A percentile compares a stretch with the other conserved stretches of the same genome.
Evolutionary conservation across 2,329 filamentous ascomycete species (phyloP).

Genomic region (Aspergillus persii): DNA sequence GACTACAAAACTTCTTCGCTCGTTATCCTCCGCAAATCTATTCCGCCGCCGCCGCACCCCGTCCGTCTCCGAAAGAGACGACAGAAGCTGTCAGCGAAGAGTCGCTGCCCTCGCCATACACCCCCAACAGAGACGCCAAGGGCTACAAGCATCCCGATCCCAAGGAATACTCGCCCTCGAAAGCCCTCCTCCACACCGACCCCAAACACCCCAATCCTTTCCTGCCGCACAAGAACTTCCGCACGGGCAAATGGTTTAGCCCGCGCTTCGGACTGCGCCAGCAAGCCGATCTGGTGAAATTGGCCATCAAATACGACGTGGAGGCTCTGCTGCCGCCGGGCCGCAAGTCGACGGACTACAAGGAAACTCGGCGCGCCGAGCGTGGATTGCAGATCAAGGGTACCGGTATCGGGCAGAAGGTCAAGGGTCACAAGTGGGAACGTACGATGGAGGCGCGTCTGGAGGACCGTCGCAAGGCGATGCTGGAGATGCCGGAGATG

Average conservation of each 20-base stretch:
- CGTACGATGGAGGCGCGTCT: slow-evolving; percentile 77
- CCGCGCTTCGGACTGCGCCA: slow-evolving; percentile 79
- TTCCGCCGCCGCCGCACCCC: slow-evolving; percentile 36
- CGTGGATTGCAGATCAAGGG: slow-evolving; percentile 83
- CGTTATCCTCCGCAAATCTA: slow-evolving; percentile 73
- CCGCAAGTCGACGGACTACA: slow-evolving; percentile 68
- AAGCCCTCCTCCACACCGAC: slow-evolving; percentile 35
- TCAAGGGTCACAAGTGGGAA: slow-evolving; percentile 95
- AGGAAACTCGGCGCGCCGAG: slow-evolving; percentile 69
- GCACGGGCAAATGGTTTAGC: slow-evolving; percentile 78
- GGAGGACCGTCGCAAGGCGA: slow-evolving; percentile 85
- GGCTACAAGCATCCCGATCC: slow-evolving; percentile 35
- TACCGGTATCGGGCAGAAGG: slow-evolving; percentile 85
- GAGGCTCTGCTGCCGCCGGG: slow-evolving; percentile 77
- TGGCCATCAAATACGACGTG: slow-evolving; percentile 75
- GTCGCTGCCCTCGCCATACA: slow-evolving; percentile 38
- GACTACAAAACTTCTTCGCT: slow-evolving; percentile 81
- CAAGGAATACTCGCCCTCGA: slow-evolving; percentile 29
- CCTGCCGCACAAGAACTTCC: slow-evolving; percentile 70
- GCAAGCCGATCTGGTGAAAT: slow-evolving; percentile 86
- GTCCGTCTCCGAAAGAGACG: slow-evolving; percentile 20
- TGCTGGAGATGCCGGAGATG: slow-evolving; percentile 91
- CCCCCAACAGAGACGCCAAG: slow-evolving; percentile 43
- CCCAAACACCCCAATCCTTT: slow-evolving; percentile 72
- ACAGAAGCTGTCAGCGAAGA: slow-evolving; percentile 11